Base-by-base conservation (phyloP, 495 filamentous ascomycete genomes). In the Hypoxylon fuscum region DNA sequence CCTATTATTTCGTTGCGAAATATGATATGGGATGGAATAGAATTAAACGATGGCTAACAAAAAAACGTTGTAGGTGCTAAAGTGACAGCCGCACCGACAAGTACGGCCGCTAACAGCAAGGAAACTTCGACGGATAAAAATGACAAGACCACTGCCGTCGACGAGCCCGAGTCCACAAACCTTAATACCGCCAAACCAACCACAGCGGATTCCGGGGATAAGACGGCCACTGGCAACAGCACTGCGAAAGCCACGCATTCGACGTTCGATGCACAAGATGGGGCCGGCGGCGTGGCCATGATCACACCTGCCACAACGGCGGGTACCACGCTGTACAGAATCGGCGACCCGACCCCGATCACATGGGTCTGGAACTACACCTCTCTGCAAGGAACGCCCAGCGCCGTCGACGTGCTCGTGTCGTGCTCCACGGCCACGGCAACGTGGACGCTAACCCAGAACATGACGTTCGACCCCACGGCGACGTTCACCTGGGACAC, bases 351-450 rank as follows among this genome's bases (percentile, higher is more conserved):
- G 48, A 87, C 97, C 32, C 82, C 82, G 50, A 79, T 96, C 12
- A 97, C 92, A 1, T 94, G 94, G 74, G 87, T 78, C 0, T 98
- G 94, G 93, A 97, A 97, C 75, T 98, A 97, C 78, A 98, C 95
- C 1, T 92, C 89, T 40, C 79, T 98, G 34, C 83, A 83, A 23
- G 87, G 87, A 14, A 88, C 86, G 0, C 95, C 95, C 0, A 86
- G 85, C 2, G 88, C 85, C 25, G 76, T 98, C 64, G 90, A 98
- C 64, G 84, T 97, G 3, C 75, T 95, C 25, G 90, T 95, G 9
- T 88, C 85, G 20, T 96, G 91, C 85, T 86, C 85, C 32, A 55
- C 57, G 18, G 76, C 70, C 10, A 59, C 71, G 34, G 69, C 66
- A 37, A 80, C 79, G 1, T 81, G 75, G 75, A 82, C 79, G 6